A percentile compares a stretch with the other conserved stretches of the same genome.
Evolutionary conservation across 78 protist genomes (phyloP).

Genomic region (Dictyostelium citrinum): DNA sequence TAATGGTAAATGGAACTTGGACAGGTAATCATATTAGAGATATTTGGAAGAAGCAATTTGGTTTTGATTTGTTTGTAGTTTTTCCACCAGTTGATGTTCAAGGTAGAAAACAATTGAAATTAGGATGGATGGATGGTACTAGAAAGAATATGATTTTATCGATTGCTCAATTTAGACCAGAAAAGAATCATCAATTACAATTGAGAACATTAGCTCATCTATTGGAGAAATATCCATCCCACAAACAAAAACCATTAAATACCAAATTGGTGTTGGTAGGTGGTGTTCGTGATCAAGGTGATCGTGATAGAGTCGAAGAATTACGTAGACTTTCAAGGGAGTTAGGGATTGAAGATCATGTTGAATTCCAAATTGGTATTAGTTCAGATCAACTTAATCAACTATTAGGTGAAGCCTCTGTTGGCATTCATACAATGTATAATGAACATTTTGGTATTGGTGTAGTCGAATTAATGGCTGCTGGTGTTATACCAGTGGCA

Average conservation of each 20-base stretch:
- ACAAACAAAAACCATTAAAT: conserved; percentile 13
- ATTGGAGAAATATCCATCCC: conserved; percentile 50
- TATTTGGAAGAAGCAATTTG: conserved; percentile 51
- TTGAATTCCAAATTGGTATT: conserved; percentile 33
- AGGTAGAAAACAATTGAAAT: conserved; percentile 31
- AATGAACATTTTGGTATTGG: conserved; percentile 97
- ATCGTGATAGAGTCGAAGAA: conserved; percentile 77
- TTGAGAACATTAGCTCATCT: conserved; percentile 64
- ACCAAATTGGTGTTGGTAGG: conserved; percentile 83
- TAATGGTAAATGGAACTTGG: conserved; percentile 94
- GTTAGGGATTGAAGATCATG: conserved; percentile 35
- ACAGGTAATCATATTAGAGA: conserved; percentile 88
- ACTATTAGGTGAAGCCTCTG: conserved; percentile 34
- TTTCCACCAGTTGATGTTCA: conserved; percentile 65
- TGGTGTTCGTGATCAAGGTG: conserved; percentile 84
- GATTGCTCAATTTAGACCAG: conserved; percentile 95
- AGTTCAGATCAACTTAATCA: conserved; percentile 10
- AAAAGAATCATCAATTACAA: conserved; percentile 91
- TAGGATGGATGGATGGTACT: conserved; percentile 34
- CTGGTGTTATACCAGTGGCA: conserved; percentile 87
- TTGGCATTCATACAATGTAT: conserved; percentile 96
- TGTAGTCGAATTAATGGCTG: conserved; percentile 94
- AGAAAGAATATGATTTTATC: conserved; percentile 78
- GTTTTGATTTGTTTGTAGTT: not conserved
- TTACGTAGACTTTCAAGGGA: conserved; percentile 12